Conservation (phyloP, 768 basidiomycete genomes). For the Termitomyces eurrhizus region DNA sequence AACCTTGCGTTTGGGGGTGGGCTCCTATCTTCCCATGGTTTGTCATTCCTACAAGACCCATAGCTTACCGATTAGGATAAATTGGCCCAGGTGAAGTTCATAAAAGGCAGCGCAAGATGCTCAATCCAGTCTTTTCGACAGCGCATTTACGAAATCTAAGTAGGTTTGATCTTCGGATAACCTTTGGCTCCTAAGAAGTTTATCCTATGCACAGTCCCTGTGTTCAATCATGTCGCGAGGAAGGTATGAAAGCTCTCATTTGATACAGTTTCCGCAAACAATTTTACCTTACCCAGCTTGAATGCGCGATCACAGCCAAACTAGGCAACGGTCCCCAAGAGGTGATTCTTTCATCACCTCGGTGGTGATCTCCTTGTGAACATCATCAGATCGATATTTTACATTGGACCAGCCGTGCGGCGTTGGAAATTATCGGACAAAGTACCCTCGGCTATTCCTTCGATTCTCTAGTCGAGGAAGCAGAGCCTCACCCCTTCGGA, state of each 20-base stretch:
- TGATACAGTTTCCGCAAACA: background rate
- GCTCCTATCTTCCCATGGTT: slow-evolving; percentile 12
- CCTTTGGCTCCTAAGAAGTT: background rate
- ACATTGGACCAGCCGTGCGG: slow-evolving; percentile 26
- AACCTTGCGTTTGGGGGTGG: slow-evolving; percentile 12
- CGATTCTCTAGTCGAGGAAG: slow-evolving; percentile 24
- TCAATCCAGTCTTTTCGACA: slow-evolving; percentile 36
- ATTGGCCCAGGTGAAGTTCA: slow-evolving; percentile 14
- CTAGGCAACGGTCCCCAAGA: slow-evolving; percentile 13
- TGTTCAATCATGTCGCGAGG: slow-evolving; percentile 17
- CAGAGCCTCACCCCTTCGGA: slow-evolving; percentile 24
- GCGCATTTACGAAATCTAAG: slow-evolving; percentile 28
- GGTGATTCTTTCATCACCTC: slow-evolving; percentile 1
- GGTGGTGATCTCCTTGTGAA: background rate
- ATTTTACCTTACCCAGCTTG: slow-evolving; percentile 8
- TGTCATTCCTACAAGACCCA: background rate
- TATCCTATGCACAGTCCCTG: slow-evolving; percentile 8
- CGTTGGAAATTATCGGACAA: slow-evolving; percentile 28
- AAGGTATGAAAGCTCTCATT: slow-evolving; percentile 8
- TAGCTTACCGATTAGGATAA: background rate
- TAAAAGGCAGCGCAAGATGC: slow-evolving; percentile 29
- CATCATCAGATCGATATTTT: slow-evolving; percentile 22
- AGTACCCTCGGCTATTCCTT: slow-evolving; percentile 29
- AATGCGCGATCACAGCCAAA: slow-evolving; percentile 5
- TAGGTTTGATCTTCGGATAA: background rate